These are phyloP conservation scores for Torulaspora franciscae DNA, from an alignment of 805 yeast species.

Conservation along the genomic window DNA sequence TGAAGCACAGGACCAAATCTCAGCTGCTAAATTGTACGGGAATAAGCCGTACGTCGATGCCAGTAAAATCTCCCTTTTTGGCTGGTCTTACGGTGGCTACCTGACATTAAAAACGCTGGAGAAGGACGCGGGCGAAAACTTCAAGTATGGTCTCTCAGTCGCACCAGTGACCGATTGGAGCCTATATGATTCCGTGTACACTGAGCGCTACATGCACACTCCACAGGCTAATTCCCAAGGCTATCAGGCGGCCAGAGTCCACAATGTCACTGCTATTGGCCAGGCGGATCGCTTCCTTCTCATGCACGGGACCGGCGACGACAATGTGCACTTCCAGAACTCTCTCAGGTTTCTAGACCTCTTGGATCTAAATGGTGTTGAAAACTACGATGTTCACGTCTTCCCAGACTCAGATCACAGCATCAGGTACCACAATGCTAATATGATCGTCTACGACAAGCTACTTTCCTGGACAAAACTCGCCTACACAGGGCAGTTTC, in stretches of 20 bases:
- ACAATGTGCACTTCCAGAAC: constrained; percentile 94
- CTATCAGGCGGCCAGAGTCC: constrained; percentile 54
- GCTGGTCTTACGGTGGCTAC: constrained; percentile 98
- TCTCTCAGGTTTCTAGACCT: constrained; percentile 71
- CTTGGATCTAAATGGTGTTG: constrained; percentile 66
- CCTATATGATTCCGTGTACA: constrained; percentile 85
- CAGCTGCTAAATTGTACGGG: constrained; percentile 74
- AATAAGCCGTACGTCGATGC: constrained; percentile 58
- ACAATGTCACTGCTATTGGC: constrained; percentile 51
- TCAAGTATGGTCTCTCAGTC: constrained; percentile 88
- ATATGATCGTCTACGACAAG: constrained; percentile 62
- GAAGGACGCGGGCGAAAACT: constrained; percentile 65
- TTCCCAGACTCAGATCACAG: constrained; percentile 81
- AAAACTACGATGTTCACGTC: constrained; percentile 73
- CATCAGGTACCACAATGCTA: constrained; percentile 68
- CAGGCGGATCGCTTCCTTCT: constrained; percentile 63
- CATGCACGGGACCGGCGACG: constrained; percentile 97
- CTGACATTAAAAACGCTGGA: constrained; percentile 87
- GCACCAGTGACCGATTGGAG: constrained; percentile 98
- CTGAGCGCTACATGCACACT: constrained; percentile 89
- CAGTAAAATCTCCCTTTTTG: constrained; percentile 80
- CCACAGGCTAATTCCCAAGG: constrained; percentile 66
- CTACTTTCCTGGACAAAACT: constrained; percentile 57
- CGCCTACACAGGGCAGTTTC: constrained; percentile 40
- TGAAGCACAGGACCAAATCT: constrained; percentile 83